Base-by-base conservation (phyloP, 495 filamentous ascomycete genomes). In the Hyaloscypha hepaticicola region DNA sequence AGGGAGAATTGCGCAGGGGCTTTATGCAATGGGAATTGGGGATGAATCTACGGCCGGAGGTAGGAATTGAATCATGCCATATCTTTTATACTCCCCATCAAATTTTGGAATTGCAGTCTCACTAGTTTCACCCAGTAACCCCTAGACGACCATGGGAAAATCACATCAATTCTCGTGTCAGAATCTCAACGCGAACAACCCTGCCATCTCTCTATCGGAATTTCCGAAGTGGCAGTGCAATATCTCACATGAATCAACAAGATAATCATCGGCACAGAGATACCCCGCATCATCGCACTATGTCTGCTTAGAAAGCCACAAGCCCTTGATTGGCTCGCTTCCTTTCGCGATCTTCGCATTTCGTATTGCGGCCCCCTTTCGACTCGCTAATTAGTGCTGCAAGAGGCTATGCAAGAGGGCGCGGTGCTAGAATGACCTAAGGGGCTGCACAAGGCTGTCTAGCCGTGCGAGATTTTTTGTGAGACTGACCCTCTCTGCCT, bases 1-100 rank as follows among this genome's bases (percentile, higher is more conserved):
- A 73, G 67, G 24, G 62, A 49, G 5, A 25, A 27, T 53, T 25
- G 25, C 19, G 48, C 5, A n/a, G 48, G 48, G 6, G 22, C 5
- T 12, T 5, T 34, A 5, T 45, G 12, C 38, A 3, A 45, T 11
- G 11, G 1, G 19, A 45, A 45, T 3, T 11, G 31, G 31, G 12
- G 11, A 16, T 45, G 14, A 8, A 19, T 16, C 16, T 0, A 16
- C 11, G 38, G 38, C 14, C 14, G 16, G 5, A 19, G 12, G 38
- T 45, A 16, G 38, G 12, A 16, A 19, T 45, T 45, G 31, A 33
- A 33, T 6, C 12, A 33, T 33, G 12, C 7, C 6, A 14, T 45
- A 45, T 45, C 38, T 45, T 11, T 45, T 14, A 45, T 45, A 16
- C 16, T 4, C 11, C 14, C 38, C 31, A n/a, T n/a, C n/a, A n/a